These are phyloP conservation scores for Tagetes erecta DNA, from an alignment of 129 eudicot species.

Conservation along the genomic window DNA sequence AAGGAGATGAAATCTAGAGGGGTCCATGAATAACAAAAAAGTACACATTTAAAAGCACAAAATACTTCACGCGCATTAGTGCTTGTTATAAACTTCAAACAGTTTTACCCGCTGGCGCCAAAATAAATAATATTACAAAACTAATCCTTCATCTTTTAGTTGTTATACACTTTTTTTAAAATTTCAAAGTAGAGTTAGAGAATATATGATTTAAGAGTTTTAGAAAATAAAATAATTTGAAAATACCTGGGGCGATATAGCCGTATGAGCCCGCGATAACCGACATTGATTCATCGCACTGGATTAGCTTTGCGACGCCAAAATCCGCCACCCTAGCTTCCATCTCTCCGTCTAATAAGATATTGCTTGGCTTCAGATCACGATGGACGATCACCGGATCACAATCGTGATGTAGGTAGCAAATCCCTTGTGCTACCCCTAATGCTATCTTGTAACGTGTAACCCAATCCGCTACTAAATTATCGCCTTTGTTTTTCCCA, in stretches of 20 bases:
- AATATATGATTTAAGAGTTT: too few relatives aligned
- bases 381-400: constrained; percentile 96
- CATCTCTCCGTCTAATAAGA: constrained; percentile 80
- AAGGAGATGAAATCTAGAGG: constrained; percentile 28
- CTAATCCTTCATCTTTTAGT: constrained; percentile 16
- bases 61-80: constrained; percentile 54
- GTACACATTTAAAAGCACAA: constrained; percentile 35
- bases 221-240: background rate
- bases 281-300: constrained; percentile 87
- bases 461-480: constrained; percentile 76
- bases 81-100: constrained; percentile 30
- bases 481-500: constrained; percentile 66
- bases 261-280: constrained; percentile 98
- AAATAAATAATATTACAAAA: constrained; percentile 15
- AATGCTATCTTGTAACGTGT: constrained; percentile 81
- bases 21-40: constrained; percentile 29
- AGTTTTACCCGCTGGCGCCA: constrained; percentile 43
- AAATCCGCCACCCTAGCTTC: constrained; percentile 98
- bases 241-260: constrained; percentile 94
- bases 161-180: background rate
- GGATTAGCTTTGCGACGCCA: constrained; percentile 92
- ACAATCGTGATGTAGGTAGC: constrained; percentile 96
- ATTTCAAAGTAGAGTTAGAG: too few relatives aligned
- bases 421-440: constrained; percentile 97
- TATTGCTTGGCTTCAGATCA: constrained; percentile 92